Evolutionary conservation across 352 stramenopile species (phyloP).

Genomic region (Phytophthora ohioensis): DNA sequence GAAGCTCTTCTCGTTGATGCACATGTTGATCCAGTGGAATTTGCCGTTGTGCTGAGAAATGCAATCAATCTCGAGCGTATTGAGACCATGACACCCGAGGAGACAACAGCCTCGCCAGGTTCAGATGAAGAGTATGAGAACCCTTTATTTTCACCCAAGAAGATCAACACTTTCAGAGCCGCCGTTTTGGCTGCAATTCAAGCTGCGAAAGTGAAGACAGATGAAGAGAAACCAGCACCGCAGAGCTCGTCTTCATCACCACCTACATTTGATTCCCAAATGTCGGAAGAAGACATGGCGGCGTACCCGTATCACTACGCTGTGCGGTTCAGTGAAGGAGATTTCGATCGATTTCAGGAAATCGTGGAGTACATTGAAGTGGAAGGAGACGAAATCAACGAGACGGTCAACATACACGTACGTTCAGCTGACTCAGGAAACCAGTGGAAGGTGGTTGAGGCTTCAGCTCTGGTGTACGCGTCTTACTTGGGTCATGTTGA

Average conservation of each 20-base stretch:
- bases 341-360: conserved; percentile 11
- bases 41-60: conserved; percentile 19
- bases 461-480: conserved; percentile 15
- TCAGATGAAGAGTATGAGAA: conserved; percentile 1
- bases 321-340: conserved; percentile 12
- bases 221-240: background rate
- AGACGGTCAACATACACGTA: conserved; percentile 14
- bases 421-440: background rate
- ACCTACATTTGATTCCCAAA: background rate
- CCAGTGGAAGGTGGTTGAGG: background rate
- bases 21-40: conserved; percentile 18
- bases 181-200: background rate
- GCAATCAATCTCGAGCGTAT: conserved; percentile 1
- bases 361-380: conserved; percentile 17
- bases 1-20: conserved; percentile 15
- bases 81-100: background rate
- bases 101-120: background rate
- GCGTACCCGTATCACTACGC: conserved; percentile 20
- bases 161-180: background rate
- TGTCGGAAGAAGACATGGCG: conserved; percentile 9
- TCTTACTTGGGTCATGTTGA: conserved; percentile 23
- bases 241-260: background rate
- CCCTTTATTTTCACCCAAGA: conserved; percentile 1
- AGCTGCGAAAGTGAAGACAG: background rate
- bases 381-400: conserved; percentile 17